phyloP scores from a whole-genome alignment of 305 asterid species.

The Monarda citriodora region DNA sequence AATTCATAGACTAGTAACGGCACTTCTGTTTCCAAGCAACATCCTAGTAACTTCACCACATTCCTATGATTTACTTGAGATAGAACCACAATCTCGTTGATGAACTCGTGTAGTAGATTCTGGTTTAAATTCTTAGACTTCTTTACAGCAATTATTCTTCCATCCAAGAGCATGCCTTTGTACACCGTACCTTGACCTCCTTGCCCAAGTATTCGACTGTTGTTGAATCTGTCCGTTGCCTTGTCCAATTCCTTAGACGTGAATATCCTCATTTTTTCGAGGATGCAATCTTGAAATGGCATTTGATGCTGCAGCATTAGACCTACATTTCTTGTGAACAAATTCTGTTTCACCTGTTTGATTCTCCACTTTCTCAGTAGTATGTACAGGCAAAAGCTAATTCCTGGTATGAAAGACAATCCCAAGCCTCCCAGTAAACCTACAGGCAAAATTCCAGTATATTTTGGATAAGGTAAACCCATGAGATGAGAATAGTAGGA shows the following conservation, averaged over 20 bases:
- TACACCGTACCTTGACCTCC: conserved; percentile 51
- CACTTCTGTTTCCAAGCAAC: conserved; percentile 45
- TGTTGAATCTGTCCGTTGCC: conserved; percentile 41
- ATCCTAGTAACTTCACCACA: conserved; percentile 37
- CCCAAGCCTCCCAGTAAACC: conserved; percentile 29
- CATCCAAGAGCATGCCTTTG: conserved; percentile 45
- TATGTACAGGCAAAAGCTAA: conserved; percentile 22
- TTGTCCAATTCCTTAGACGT: conserved; percentile 31
- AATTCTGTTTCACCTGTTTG: conserved; percentile 7
- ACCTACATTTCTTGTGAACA: conserved; percentile 41
- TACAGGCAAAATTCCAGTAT: neutral
- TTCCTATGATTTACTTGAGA: conserved; percentile 46
- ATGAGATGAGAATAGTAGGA: too few species aligned
- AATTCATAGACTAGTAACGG: conserved; percentile 39
- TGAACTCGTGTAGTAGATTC: conserved; percentile 26
- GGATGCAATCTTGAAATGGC: conserved; percentile 23
- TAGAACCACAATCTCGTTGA: conserved; percentile 43
- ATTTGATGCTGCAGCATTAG: conserved; percentile 35
- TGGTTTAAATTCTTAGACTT: conserved; percentile 23
- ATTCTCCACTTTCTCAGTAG: conserved; percentile 22
- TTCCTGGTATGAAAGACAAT: conserved; percentile 3
- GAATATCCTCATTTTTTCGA: conserved; percentile 37
- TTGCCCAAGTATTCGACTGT: conserved; percentile 37
- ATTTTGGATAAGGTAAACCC: too few species aligned
- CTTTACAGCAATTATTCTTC: conserved; percentile 40